phyloP scores from a whole-genome alignment of 1,284 basidiomycete genomes.

The Cutaneotrichosporon sp. region DNA sequence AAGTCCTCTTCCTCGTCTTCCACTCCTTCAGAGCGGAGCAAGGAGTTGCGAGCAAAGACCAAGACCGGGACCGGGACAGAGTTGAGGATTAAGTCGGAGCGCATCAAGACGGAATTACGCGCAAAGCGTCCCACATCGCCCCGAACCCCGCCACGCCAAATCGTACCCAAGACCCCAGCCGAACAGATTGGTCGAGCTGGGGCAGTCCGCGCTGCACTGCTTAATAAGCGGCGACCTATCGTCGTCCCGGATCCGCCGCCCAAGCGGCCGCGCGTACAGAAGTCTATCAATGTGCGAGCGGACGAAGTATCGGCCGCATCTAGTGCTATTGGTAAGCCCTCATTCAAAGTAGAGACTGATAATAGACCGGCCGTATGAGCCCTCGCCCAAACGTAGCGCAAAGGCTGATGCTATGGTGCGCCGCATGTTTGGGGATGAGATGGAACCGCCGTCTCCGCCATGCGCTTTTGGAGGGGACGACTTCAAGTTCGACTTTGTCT shows the following conservation, averaged over 20 bases:
- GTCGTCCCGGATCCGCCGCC: neutral
- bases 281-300: neutral
- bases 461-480: constrained; percentile 13
- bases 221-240: constrained; percentile 1
- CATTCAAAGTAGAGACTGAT: neutral
- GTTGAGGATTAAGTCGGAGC: neutral
- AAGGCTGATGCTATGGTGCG: neutral
- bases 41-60: neutral
- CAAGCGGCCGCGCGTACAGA: neutral
- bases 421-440: neutral
- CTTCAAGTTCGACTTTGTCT: constrained; percentile 9
- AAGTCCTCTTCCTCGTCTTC: neutral
- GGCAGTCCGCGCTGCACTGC: constrained; percentile 4
- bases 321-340: neutral
- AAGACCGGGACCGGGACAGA: neutral
- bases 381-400: neutral
- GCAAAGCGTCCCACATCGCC: neutral
- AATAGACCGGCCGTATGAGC: constrained; percentile 1
- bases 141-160: neutral
- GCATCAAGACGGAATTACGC: no score
- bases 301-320: constrained; percentile 3
- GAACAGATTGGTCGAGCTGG: constrained; percentile 5
- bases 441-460: constrained; percentile 8
- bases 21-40: no score
- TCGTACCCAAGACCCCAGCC: constrained; percentile 6